Base-by-base conservation (phyloP, 257 asterid genomes). In the Cinchona pubescens region DNA sequence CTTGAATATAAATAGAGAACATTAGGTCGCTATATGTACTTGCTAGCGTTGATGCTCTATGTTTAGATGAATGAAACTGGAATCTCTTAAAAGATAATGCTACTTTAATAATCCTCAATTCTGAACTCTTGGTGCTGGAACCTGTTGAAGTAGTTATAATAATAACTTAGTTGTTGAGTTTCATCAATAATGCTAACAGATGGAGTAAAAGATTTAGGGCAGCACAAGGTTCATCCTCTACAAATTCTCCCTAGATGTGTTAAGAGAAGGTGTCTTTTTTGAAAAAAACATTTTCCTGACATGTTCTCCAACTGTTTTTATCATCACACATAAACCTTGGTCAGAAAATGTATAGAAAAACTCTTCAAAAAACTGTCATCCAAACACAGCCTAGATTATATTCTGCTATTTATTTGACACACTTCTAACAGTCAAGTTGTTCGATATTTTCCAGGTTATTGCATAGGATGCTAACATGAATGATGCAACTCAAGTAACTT, bases 391-490 rank as follows among this genome's bases (percentile, higher is more conserved):
- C n/a, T n/a, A n/a, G n/a, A n/a, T n/a, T n/a, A 29, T 3, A 53
- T 38, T 69, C 60, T 38, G 21, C 8, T 68, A 42, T 21, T 21
- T 59, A 63, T 45, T 15, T 67, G 61, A 56, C 10, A 40, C 45
- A 40, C 45, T 40, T 40, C 45, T 10, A 40, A 40, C 45, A 40
- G 45, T 4, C 45, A 40, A 40, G 45, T 40, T 40, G 45, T 40
- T 40, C 8, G 45, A 40, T 40, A n/a, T n/a, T 74, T 78, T 43
- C 62, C 84, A 92, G 99, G 91, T 83, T 90, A 82, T 97, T 94
- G 79, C 97, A 88, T n/a, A 88, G 80, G 98, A 94, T 85, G 97
- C 96, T 66, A 91, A 97, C 71, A 89, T 94, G 99, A 84, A 30
- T 61, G 99, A 92, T 81, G 85, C 89, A 21, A 90, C 96, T 23